phyloP scores from a whole-genome alignment of 495 filamentous ascomycete genomes.

The Chaetomium tenue region DNA sequence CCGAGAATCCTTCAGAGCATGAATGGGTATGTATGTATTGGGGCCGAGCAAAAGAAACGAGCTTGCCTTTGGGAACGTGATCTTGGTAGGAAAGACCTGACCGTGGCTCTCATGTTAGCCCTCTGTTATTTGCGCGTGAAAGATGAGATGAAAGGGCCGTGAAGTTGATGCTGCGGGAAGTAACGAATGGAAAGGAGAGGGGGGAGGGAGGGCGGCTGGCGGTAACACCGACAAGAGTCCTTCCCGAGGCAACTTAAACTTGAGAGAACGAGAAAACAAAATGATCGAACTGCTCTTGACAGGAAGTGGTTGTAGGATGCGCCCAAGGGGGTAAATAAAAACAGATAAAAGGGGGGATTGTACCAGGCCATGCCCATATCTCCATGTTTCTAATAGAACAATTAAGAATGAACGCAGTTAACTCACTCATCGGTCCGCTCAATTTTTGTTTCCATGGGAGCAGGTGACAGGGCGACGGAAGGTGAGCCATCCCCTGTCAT shows the following conservation, averaged over 20 bases:
- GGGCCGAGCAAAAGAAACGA: neutral
- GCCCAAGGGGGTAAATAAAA: neutral
- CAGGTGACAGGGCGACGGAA: neutral
- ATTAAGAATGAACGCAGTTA: neutral
- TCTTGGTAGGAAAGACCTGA: slow-evolving; percentile 5
- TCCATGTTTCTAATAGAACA: neutral
- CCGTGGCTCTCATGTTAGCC: slow-evolving; percentile 3
- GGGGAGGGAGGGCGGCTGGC: no score
- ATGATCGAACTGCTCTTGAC: neutral
- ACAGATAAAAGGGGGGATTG: neutral
- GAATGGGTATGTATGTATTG: no score
- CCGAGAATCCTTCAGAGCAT: no score
- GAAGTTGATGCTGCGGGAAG: neutral
- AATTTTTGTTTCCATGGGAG: neutral
- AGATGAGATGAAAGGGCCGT: neutral
- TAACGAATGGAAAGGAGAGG: neutral
- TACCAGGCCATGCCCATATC: neutral
- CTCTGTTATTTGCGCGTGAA: neutral
- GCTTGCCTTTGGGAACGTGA: slow-evolving; percentile 9
- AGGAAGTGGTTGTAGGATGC: no score
- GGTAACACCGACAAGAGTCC: no score
- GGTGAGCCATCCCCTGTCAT: neutral
- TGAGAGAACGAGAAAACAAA: neutral
- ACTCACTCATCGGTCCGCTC: slow-evolving; percentile 20
- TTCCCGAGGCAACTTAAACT: no score